phyloP scores from a whole-genome alignment of 116 monocot genomes.

The Dioscorea cayenensis region DNA sequence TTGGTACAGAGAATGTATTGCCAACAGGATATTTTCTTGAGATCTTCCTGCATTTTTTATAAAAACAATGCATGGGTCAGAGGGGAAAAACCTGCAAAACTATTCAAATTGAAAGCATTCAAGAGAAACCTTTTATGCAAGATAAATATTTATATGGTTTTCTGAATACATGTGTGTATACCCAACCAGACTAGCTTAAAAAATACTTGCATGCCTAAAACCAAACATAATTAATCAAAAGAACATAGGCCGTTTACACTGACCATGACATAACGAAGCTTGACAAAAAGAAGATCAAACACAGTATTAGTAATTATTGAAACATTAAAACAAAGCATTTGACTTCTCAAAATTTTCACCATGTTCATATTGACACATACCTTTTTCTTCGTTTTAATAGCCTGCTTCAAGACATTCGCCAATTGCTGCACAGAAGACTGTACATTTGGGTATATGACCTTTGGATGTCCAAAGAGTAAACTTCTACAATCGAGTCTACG shows the following conservation, averaged over 20 bases:
- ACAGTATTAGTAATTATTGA: no score
- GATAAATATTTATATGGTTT: neutral
- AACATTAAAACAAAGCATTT: no score
- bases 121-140: neutral
- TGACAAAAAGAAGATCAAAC: no score
- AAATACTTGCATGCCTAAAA: no score
- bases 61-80: conserved; percentile 2
- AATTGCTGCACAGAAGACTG: conserved; percentile 52
- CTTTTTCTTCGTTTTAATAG: conserved; percentile 64
- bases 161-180: no score
- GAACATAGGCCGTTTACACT: no score
- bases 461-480: conserved; percentile 61
- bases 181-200: no score
- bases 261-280: no score
- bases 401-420: conserved; percentile 35
- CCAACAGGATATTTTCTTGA: conserved; percentile 64
- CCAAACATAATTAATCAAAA: no score
- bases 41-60: conserved; percentile 47
- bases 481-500: conserved; percentile 42
- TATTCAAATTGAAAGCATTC: neutral
- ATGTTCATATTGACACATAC: conserved; percentile 19
- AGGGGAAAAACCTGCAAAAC: neutral
- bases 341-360: neutral
- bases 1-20: conserved; percentile 61
- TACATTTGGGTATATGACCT: conserved; percentile 44